These are phyloP conservation scores for Xylariales sp. DNA, from an alignment of 2,329 filamentous ascomycete species.

Conservation along the genomic window DNA sequence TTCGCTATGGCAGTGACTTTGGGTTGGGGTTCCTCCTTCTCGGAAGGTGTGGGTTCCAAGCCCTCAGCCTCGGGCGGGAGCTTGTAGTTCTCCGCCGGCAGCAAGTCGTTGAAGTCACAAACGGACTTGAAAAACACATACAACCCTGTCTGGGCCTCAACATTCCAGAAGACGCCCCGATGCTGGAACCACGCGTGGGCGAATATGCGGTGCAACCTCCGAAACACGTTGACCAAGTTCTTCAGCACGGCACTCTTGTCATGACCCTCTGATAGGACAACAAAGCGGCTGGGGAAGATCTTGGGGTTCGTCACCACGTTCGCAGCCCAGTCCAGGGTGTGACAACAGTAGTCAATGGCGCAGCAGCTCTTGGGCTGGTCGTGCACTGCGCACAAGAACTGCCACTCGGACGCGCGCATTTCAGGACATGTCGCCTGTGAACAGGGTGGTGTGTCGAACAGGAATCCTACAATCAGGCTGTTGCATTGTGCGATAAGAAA, in stretches of 20 bases:
- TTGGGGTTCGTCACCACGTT: slow-evolving; percentile 92
- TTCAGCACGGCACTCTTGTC: slow-evolving; percentile 64
- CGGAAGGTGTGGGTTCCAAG: slow-evolving; percentile 47
- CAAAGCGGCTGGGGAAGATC: slow-evolving; percentile 85
- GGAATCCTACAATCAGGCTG: slow-evolving; percentile 83
- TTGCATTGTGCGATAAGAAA: slow-evolving; percentile 96
- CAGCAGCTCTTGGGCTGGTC: slow-evolving; percentile 96
- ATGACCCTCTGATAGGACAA: slow-evolving; percentile 49
- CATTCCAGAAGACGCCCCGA: slow-evolving; percentile 87
- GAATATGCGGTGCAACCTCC: slow-evolving; percentile 91
- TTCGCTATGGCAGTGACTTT: slow-evolving; percentile 30
- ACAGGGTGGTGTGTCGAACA: slow-evolving; percentile 86
- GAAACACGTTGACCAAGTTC: slow-evolving; percentile 91
- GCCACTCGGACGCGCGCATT: slow-evolving; percentile 98
- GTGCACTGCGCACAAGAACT: slow-evolving; percentile 96
- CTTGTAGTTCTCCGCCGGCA: slow-evolving; percentile 93
- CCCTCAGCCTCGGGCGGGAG: slow-evolving; percentile 91
- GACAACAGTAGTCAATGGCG: slow-evolving; percentile 98
- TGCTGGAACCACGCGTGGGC: slow-evolving; percentile 99
- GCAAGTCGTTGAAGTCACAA: slow-evolving; percentile 83
- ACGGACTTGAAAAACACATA: slow-evolving; percentile 98
- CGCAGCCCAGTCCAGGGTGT: slow-evolving; percentile 96
- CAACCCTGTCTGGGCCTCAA: slow-evolving; percentile 84
- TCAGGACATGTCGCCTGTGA: slow-evolving; percentile 87
- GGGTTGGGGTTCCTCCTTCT: slow-evolving; percentile 37